A percentile compares a stretch with the other conserved stretches of the same genome.
Conservation (phyloP, 495 filamentous ascomycete genomes). For the Hypoxylon intermedium region DNA sequence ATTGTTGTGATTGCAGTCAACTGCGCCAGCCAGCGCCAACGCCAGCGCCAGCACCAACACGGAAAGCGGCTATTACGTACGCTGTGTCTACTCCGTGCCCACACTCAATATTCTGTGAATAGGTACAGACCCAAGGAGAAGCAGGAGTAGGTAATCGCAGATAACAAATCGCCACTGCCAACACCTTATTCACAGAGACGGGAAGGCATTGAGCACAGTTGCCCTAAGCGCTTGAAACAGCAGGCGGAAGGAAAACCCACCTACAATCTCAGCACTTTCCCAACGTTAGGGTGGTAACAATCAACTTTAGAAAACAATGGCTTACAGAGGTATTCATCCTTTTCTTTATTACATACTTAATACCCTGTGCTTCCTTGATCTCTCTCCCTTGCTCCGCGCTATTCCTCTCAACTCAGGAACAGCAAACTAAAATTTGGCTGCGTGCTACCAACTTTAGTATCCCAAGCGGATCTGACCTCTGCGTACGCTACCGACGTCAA, state of each 20-base stretch:
- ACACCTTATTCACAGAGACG: conserved; percentile 1
- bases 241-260: too few species aligned
- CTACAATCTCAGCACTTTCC: too few species aligned
- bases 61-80: conserved; percentile 1
- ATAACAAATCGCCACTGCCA: conserved; percentile 16
- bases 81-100: too few species aligned
- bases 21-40: too few species aligned
- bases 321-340: conserved; percentile 28
- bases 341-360: neutral
- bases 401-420: neutral
- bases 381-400: neutral
- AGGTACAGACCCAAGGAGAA: too few species aligned
- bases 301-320: conserved; percentile 22
- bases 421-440: conserved; percentile 15
- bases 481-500: conserved; percentile 8
- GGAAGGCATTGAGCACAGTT: neutral
- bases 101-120: too few species aligned
- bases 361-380: too few species aligned
- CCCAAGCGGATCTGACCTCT: conserved; percentile 20
- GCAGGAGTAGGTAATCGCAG: conserved; percentile 2
- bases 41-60: too few species aligned
- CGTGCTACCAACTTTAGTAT: conserved; percentile 24
- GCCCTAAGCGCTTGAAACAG: conserved; percentile 1
- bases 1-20: too few species aligned
- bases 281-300: too few species aligned